Conservation (phyloP, 768 basidiomycete genomes). For the Terana coerulea region DNA sequence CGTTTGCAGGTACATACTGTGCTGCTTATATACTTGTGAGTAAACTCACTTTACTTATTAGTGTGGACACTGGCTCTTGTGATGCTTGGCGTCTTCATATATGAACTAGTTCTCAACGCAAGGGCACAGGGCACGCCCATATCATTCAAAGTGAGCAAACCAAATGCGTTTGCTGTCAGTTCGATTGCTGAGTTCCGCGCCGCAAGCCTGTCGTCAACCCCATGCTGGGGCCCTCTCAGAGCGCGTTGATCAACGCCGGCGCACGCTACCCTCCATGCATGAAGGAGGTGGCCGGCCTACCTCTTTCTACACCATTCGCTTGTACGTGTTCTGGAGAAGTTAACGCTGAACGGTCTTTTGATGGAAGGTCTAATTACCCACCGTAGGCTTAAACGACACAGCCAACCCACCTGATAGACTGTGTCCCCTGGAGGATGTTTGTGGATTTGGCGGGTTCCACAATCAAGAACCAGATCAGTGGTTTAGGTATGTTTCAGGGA, state of each 20-base stretch:
- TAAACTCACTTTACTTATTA: constrained; percentile 28
- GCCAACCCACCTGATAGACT: constrained; percentile 66
- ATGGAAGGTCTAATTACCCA: background rate
- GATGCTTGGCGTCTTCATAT: constrained; percentile 78
- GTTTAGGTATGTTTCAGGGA: constrained; percentile 44
- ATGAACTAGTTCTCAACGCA: constrained; percentile 76
- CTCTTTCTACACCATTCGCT: constrained; percentile 49
- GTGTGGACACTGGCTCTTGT: constrained; percentile 61
- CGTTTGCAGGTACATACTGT: constrained; percentile 49
- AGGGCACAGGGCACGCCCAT: constrained; percentile 77
- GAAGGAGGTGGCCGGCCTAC: constrained; percentile 61
- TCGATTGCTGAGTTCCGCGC: background rate
- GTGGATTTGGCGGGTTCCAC: constrained; percentile 80
- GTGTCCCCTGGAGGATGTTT: constrained; percentile 79
- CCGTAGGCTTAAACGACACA: constrained; percentile 75
- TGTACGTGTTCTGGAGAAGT: constrained; percentile 43
- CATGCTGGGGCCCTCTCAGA: constrained; percentile 87
- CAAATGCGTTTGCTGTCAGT: background rate
- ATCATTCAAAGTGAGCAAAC: constrained; percentile 66
- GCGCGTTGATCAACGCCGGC: constrained; percentile 81
- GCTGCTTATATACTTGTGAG: background rate
- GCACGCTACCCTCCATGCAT: constrained; percentile 94
- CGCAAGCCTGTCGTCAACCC: constrained; percentile 74
- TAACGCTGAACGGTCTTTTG: constrained; percentile 11
- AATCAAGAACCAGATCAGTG: constrained; percentile 47